Conservation (phyloP, 78 protist genomes). For the Anaeramoeba flamelloides region DNA sequence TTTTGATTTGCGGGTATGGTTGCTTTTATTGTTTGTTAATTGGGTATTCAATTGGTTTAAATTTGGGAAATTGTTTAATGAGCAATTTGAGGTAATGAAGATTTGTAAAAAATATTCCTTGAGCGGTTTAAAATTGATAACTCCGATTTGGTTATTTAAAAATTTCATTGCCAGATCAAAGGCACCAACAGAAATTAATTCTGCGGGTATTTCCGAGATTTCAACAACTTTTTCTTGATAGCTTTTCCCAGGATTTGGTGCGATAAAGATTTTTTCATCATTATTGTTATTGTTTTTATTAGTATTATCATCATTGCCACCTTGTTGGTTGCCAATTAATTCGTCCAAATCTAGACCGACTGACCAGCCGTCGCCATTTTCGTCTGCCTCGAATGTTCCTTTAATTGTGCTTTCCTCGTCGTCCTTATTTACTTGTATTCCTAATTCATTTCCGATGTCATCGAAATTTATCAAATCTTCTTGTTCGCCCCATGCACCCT, state of each 20-base stretch:
- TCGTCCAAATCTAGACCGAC: neutral
- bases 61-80: neutral
- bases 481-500: too few species aligned
- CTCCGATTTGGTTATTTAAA: conserved; percentile 58
- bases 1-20: too few species aligned
- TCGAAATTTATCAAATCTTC: too few species aligned
- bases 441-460: too few species aligned
- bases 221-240: conserved; percentile 13
- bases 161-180: conserved; percentile 64
- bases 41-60: too few species aligned
- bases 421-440: too few species aligned
- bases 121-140: conserved; percentile 65
- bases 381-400: neutral
- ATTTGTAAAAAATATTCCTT: neutral
- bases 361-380: neutral
- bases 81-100: conserved; percentile 24
- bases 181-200: conserved; percentile 73
- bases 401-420: neutral
- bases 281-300: neutral
- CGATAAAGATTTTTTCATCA: neutral
- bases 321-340: neutral
- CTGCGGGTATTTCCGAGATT: conserved; percentile 45
- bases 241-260: neutral
- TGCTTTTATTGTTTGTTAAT: too few species aligned
- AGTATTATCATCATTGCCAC: neutral